Evolutionary conservation across 441 rosid species (phyloP).

Genomic region (Raphanus hybrid): DNA sequence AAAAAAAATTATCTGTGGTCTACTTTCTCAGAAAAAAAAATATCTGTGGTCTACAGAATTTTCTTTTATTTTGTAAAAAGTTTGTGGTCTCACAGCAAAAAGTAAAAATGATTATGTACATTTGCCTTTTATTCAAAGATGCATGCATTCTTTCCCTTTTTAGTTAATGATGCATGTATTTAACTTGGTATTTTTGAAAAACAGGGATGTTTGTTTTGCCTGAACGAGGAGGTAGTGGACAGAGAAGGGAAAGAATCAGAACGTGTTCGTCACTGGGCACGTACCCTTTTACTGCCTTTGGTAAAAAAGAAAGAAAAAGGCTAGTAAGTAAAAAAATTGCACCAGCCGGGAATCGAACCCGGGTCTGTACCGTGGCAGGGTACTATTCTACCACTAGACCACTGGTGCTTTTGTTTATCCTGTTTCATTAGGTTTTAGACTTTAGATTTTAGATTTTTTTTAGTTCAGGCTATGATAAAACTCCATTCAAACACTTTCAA

Average conservation of each 20-base stretch:
- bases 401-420: conserved; percentile 51
- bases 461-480: neutral
- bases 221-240: conserved; percentile 4
- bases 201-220: conserved; percentile 15
- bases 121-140: neutral
- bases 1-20: too few relatives aligned
- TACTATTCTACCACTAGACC: conserved; percentile 98
- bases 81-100: neutral
- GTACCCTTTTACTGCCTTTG: neutral
- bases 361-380: conserved; percentile 97
- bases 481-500: neutral
- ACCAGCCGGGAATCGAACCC: conserved; percentile 82
- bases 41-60: too few relatives aligned
- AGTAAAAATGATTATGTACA: conserved; percentile 6
- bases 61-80: too few relatives aligned
- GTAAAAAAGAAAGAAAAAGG: neutral
- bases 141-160: neutral
- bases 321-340: conserved; percentile 11
- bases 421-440: neutral
- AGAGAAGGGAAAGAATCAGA: conserved; percentile 1
- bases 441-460: neutral
- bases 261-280: conserved; percentile 16
- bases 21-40: too few relatives aligned
- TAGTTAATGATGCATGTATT: conserved; percentile 21
- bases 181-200: neutral